Evolutionary conservation across 2,329 filamentous ascomycete species (phyloP).

Genomic region (Aspergillus pseudotamarii): DNA sequence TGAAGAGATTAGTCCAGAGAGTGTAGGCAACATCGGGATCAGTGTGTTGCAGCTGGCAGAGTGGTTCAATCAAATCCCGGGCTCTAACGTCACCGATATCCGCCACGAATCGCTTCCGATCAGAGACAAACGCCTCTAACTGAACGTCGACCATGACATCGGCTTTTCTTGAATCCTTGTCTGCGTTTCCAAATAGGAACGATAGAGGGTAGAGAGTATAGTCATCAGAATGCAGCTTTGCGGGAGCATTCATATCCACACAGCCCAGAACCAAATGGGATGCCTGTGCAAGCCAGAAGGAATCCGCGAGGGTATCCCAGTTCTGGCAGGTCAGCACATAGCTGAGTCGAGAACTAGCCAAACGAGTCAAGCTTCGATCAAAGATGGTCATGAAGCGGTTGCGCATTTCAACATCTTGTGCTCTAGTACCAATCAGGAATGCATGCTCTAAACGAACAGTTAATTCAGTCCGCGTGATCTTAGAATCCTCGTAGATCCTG

Average conservation of each 20-base stretch:
- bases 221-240: constrained; percentile 80
- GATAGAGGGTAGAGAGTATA: constrained; percentile 77
- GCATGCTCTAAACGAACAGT: constrained; percentile 98
- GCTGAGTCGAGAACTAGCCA: constrained; percentile 81
- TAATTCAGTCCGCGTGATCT: constrained; percentile 90
- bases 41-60: constrained; percentile 89
- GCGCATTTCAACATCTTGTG: constrained; percentile 93
- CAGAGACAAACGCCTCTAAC: constrained; percentile 75
- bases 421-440: constrained; percentile 92
- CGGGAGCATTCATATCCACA: constrained; percentile 78
- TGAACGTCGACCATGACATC: constrained; percentile 78
- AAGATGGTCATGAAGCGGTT: constrained; percentile 97
- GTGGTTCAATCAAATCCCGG: constrained; percentile 84
- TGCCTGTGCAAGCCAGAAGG: constrained; percentile 95
- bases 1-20: constrained; percentile 89
- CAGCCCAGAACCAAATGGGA: constrained; percentile 90
- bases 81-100: constrained; percentile 85
- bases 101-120: constrained; percentile 78
- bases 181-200: constrained; percentile 71
- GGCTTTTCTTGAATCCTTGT: constrained; percentile 65
- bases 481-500: constrained; percentile 95
- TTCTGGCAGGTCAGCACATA: constrained; percentile 93
- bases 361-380: constrained; percentile 90
- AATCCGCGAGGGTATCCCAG: constrained; percentile 93
- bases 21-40: constrained; percentile 81